Evolutionary conservation across 164 flowering plant species (phyloP).

Genomic region (Akebia trifoliata): DNA sequence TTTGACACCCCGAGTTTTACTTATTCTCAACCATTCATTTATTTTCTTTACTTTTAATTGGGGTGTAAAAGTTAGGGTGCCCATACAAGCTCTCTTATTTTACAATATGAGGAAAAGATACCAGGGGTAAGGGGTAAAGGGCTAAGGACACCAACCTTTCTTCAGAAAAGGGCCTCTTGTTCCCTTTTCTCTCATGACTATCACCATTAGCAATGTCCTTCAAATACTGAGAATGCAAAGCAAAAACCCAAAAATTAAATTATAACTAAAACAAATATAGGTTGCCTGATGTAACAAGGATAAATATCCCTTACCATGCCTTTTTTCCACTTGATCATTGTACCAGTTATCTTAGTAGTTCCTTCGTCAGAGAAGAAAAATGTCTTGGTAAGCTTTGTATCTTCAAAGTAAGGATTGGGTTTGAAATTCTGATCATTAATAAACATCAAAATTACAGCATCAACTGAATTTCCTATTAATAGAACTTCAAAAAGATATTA

Average conservation of each 20-base stretch:
- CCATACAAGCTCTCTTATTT: too few species aligned
- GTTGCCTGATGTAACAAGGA: neutral
- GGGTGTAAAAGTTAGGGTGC: too few species aligned
- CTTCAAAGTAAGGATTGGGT: conserved; percentile 44
- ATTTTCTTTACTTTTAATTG: too few species aligned
- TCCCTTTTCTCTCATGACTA: conserved; percentile 38
- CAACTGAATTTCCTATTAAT: too few species aligned
- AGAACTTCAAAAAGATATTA: neutral
- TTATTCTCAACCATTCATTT: too few species aligned
- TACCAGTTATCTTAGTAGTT: conserved; percentile 37
- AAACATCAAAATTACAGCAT: neutral
- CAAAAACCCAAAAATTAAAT: neutral
- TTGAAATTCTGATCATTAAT: conserved; percentile 34
- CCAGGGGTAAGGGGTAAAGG: neutral
- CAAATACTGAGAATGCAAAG: conserved; percentile 4
- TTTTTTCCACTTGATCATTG: conserved; percentile 49
- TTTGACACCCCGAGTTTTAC: too few species aligned
- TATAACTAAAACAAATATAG: neutral
- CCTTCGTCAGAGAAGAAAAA: conserved; percentile 44
- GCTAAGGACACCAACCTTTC: conserved; percentile 29
- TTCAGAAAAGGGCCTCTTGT: conserved; percentile 32
- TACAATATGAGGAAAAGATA: neutral
- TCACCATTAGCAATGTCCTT: conserved; percentile 41
- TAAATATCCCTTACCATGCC: conserved; percentile 37
- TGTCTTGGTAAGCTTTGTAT: conserved; percentile 41